Percentiles rank a stretch among this genome's conserved stretches.
Conservation (phyloP, 2,329 filamentous ascomycete species). For the Calonectria leucothoes region DNA sequence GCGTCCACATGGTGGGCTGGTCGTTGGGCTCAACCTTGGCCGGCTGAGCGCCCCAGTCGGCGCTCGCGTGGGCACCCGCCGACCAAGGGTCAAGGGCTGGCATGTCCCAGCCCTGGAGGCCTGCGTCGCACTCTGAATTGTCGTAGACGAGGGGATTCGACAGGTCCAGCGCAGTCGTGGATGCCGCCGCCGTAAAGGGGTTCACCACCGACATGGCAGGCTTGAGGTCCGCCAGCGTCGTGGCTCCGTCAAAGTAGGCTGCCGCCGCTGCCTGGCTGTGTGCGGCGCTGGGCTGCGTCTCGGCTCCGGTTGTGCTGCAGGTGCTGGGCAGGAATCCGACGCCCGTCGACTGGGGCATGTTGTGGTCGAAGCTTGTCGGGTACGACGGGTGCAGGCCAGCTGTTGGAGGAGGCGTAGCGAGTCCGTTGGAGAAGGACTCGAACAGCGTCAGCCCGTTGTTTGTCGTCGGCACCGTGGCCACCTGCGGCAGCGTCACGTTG, state of each 20-base stretch:
- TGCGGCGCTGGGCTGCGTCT: slow-evolving; percentile 36
- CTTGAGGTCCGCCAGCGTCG: slow-evolving; percentile 49
- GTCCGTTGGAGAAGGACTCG: slow-evolving; percentile 63
- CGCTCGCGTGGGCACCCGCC: slow-evolving; percentile 37
- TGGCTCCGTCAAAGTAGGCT: slow-evolving; percentile 48
- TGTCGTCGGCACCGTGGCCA: slow-evolving; percentile 48
- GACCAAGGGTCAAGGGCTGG: slow-evolving; percentile 50
- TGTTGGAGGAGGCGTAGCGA: slow-evolving; percentile 68
- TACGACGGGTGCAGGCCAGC: slow-evolving; percentile 62
- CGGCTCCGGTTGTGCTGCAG: slow-evolving; percentile 42
- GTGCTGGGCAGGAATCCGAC: slow-evolving; percentile 47
- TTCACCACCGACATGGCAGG: slow-evolving; percentile 45
- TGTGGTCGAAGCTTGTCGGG: slow-evolving; percentile 57
- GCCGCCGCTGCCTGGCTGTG: slow-evolving; percentile 31
- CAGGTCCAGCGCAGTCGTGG: slow-evolving; percentile 46
- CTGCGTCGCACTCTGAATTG: slow-evolving; percentile 44
- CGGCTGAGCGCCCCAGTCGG: slow-evolving; percentile 47
- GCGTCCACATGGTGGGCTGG: slow-evolving; percentile 50
- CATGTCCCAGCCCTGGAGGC: slow-evolving; percentile 53
- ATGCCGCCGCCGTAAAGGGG: slow-evolving; percentile 45
- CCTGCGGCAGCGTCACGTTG: slow-evolving; percentile 45
- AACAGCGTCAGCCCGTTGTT: slow-evolving; percentile 55
- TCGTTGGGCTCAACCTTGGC: slow-evolving; percentile 47
- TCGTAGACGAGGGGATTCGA: slow-evolving; percentile 50
- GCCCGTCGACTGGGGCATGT: slow-evolving; percentile 43